Percentiles rank a stretch among this genome's conserved stretches.
These are phyloP conservation scores for Eucalyptus fibrosa DNA, from an alignment of 345 rosid genomes.

Conservation along the genomic window DNA sequence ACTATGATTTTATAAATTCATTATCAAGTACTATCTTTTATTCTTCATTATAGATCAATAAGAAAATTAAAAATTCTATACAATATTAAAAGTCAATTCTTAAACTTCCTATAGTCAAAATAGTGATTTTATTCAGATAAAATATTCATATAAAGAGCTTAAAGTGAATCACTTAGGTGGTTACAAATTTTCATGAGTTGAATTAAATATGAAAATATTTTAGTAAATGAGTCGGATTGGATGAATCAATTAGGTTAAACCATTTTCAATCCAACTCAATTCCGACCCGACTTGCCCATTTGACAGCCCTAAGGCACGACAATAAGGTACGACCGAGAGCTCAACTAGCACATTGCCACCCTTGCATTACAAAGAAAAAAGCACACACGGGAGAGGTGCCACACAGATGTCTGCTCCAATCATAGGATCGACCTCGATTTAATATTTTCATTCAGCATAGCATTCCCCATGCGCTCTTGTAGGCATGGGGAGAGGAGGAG, in stretches of 20 bases:
- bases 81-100: neutral
- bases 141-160: neutral
- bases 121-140: too few relatives aligned
- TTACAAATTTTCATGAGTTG: neutral
- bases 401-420: too few relatives aligned
- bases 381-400: too few relatives aligned
- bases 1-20: neutral
- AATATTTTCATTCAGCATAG: neutral
- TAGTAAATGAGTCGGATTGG: fast-evolving
- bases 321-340: neutral
- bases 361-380: neutral
- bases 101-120: too few relatives aligned
- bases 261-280: neutral
- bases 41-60: too few relatives aligned
- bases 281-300: neutral
- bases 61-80: too few relatives aligned
- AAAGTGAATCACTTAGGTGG: neutral
- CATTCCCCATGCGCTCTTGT: neutral
- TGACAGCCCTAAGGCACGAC: neutral
- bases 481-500: neutral
- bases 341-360: neutral
- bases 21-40: neutral
- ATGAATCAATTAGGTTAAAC: too few relatives aligned
- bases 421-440: neutral
- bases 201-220: neutral